These are phyloP conservation scores for Craterostigma plantagineum DNA, from an alignment of 257 asterid genomes.

Conservation along the genomic window DNA sequence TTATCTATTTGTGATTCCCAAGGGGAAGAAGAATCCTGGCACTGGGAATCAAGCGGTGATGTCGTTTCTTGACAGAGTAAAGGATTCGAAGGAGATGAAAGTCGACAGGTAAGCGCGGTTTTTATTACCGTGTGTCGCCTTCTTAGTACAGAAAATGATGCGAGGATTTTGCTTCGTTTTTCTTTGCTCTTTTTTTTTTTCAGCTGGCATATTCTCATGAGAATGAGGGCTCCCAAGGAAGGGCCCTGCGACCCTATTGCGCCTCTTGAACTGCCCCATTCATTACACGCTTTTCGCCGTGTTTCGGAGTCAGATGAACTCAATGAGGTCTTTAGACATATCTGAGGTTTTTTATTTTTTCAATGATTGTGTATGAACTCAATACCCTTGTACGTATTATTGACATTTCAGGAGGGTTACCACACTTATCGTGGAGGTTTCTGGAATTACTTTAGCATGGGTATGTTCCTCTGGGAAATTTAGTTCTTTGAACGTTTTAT, in stretches of 20 bases:
- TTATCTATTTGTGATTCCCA: not conserved
- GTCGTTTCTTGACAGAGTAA: slow-evolving; percentile 57
- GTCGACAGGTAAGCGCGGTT: slow-evolving; percentile 51
- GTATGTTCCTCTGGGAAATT: slow-evolving; percentile 10
- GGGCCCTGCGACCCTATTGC: slow-evolving; percentile 79
- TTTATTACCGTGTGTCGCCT: not conserved
- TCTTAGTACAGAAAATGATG: slow-evolving; percentile 1
- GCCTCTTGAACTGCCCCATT: slow-evolving; percentile 80
- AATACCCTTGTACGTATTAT: too few species aligned
- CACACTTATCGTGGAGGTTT: slow-evolving; percentile 59
- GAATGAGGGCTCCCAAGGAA: slow-evolving; percentile 60
- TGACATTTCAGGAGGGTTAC: slow-evolving; percentile 36
- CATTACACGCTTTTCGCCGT: slow-evolving; percentile 79
- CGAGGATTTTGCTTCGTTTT: not conserved
- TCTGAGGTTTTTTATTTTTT: not conserved
- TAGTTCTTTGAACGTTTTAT: slow-evolving; percentile 3
- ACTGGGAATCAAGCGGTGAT: slow-evolving; percentile 54
- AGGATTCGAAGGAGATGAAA: slow-evolving; percentile 73
- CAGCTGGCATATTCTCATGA: slow-evolving; percentile 97
- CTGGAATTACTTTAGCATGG: slow-evolving; percentile 79
- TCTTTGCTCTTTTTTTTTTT: too few species aligned
- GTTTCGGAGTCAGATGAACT: slow-evolving; percentile 50
- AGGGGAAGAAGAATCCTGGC: slow-evolving; percentile 96
- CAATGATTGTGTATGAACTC: not conserved
- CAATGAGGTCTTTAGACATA: slow-evolving; percentile 41